Evolutionary conservation across 768 basidiomycete species (phyloP).

Genomic region (Leccinum disarticulatum): DNA sequence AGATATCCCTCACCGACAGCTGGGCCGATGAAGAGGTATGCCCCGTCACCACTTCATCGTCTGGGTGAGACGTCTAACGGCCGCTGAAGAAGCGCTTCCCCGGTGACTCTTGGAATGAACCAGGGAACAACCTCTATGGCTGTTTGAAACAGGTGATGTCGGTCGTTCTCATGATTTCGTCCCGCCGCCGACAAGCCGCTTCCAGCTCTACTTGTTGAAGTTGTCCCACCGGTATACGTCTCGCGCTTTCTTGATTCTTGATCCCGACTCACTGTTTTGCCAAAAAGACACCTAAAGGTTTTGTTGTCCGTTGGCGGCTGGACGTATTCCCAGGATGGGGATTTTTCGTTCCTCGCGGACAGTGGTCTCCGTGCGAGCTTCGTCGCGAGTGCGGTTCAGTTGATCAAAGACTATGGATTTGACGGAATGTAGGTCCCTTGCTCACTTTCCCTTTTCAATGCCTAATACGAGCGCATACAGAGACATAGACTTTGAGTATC

Average conservation of each 20-base stretch:
- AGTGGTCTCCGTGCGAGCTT: constrained; percentile 53
- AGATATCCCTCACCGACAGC: constrained; percentile 63
- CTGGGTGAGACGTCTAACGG: constrained; percentile 5
- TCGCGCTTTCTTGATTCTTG: background rate
- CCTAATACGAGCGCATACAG: constrained; percentile 30
- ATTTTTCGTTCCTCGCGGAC: constrained; percentile 64
- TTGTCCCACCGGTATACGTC: constrained; percentile 45
- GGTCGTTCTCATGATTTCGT: background rate
- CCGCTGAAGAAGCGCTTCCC: constrained; percentile 62
- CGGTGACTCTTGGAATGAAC: constrained; percentile 70
- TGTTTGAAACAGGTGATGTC: constrained; percentile 69
- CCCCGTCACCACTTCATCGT: background rate
- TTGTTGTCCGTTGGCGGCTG: constrained; percentile 59
- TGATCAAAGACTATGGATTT: constrained; percentile 75
- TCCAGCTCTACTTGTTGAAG: constrained; percentile 53
- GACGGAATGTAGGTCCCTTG: constrained; percentile 62
- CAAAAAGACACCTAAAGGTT: constrained; percentile 46
- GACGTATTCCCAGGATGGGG: constrained; percentile 70
- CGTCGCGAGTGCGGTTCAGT: constrained; percentile 56
- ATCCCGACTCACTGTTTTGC: background rate
- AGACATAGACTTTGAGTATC: constrained; percentile 82
- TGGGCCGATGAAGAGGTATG: constrained; percentile 72
- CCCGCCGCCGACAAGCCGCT: background rate
- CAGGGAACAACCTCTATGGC: constrained; percentile 78
- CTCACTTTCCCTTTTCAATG: background rate